These are phyloP conservation scores for Pseudocohnilembus persalinus DNA, from an alignment of 169 alveolate genomes.

Conservation along the genomic window DNA sequence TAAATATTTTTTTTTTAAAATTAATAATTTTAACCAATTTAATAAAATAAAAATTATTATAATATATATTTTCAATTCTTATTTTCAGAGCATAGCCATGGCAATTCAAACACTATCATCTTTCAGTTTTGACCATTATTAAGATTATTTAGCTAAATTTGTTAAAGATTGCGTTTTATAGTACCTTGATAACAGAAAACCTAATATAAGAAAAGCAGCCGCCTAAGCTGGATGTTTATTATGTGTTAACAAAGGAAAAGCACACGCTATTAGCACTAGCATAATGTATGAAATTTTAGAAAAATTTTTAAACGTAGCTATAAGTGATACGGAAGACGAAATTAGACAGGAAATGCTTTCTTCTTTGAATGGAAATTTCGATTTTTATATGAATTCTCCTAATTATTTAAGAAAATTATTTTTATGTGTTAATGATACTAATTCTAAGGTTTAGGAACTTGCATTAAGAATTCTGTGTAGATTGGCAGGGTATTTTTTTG, in stretches of 20 bases:
- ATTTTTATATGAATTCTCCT: slow-evolving; percentile 55
- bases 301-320: slow-evolving; percentile 68
- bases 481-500: slow-evolving; percentile 20
- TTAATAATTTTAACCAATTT: too few relatives aligned
- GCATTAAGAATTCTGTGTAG: slow-evolving; percentile 64
- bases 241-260: slow-evolving; percentile 47
- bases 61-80: too few relatives aligned
- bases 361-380: slow-evolving; percentile 64
- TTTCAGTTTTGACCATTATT: slow-evolving; percentile 51
- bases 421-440: slow-evolving; percentile 66
- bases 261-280: slow-evolving; percentile 57
- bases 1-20: too few relatives aligned
- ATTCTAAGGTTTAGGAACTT: slow-evolving; percentile 59
- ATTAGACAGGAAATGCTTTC: slow-evolving; percentile 69
- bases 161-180: slow-evolving; percentile 67
- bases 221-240: slow-evolving; percentile 70
- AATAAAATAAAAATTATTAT: too few relatives aligned
- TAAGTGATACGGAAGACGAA: slow-evolving; percentile 65
- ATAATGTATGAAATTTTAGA: slow-evolving; percentile 66
- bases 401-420: slow-evolving; percentile 60
- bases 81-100: too few relatives aligned
- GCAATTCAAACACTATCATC: slow-evolving; percentile 63
- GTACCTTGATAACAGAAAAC: slow-evolving; percentile 60
- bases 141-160: slow-evolving; percentile 64
- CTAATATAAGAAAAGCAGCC: slow-evolving; percentile 66